phyloP scores from a whole-genome alignment of 495 filamentous ascomycete species.

The Trichoderma virens region DNA sequence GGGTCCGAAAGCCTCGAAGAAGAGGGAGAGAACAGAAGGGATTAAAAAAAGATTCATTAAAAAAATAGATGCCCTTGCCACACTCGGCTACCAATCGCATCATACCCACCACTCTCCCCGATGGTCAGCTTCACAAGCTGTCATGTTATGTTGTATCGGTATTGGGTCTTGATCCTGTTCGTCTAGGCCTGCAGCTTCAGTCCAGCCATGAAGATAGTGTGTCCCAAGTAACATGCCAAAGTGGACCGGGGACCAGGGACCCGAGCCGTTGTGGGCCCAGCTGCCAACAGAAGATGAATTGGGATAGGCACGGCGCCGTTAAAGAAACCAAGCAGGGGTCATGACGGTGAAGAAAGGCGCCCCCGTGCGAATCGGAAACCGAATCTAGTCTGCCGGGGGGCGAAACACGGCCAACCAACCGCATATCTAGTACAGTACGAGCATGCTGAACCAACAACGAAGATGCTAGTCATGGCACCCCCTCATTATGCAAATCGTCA shows the following conservation, averaged over 20 bases:
- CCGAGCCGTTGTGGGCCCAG: background rate
- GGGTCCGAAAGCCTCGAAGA: background rate
- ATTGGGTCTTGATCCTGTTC: too few species aligned
- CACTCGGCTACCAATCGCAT: background rate
- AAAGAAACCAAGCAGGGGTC: background rate
- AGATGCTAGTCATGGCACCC: too few species aligned
- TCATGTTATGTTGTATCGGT: background rate
- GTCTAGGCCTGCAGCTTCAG: too few species aligned
- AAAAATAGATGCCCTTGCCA: background rate
- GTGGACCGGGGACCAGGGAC: background rate
- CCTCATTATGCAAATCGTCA: too few species aligned
- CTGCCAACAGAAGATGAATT: background rate
- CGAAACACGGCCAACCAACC: too few species aligned
- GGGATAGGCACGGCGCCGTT: background rate
- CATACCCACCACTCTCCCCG: background rate
- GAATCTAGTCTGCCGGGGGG: too few species aligned
- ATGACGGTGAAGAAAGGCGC: background rate
- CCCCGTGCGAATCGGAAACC: background rate
- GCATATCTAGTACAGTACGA: too few species aligned
- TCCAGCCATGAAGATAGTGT: too few species aligned
- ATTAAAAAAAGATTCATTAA: too few species aligned
- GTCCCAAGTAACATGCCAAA: background rate
- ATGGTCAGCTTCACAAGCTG: background rate
- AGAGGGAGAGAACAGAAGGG: background rate
- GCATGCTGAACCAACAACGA: too few species aligned